phyloP scores from a whole-genome alignment of 2,329 filamentous ascomycete genomes.

The Cryphonectria nitschkei region DNA sequence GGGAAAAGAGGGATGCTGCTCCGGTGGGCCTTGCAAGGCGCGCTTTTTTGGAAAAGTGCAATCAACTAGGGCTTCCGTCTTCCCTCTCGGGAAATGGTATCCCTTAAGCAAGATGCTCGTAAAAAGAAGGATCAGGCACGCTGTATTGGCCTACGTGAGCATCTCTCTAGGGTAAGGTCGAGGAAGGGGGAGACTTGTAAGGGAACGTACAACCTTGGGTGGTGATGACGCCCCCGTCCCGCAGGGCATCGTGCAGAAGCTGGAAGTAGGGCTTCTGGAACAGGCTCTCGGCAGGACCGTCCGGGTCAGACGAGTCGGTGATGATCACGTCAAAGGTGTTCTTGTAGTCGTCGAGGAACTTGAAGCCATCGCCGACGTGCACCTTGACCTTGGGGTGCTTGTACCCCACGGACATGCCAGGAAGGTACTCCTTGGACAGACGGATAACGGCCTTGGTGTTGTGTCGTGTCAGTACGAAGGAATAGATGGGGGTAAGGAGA shows the following conservation, averaged over 20 bases:
- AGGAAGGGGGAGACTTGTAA: conserved; percentile 47
- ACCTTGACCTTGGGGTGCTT: conserved; percentile 91
- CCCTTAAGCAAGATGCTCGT: conserved; percentile 25
- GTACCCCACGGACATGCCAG: conserved; percentile 90
- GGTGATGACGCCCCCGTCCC: conserved; percentile 96
- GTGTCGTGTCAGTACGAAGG: not conserved
- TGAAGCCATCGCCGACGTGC: conserved; percentile 96
- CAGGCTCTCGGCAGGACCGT: conserved; percentile 91
- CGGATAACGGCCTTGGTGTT: conserved; percentile 80
- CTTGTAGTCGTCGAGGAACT: conserved; percentile 96
- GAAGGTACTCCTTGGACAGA: conserved; percentile 97
- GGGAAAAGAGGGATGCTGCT: conserved; percentile 9
- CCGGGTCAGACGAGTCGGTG: conserved; percentile 96
- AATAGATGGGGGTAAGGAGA: conserved; percentile 4
- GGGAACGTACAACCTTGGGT: conserved; percentile 99
- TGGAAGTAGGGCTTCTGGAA: conserved; percentile 99
- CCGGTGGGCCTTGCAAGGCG: conserved; percentile 12
- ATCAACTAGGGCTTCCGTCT: conserved; percentile 1
- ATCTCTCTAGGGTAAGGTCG: conserved; percentile 34
- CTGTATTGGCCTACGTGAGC: conserved; percentile 36
- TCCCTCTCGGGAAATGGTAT: conserved; percentile 2
- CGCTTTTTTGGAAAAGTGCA: conserved; percentile 8
- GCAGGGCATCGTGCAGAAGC: conserved; percentile 85
- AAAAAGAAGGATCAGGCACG: conserved; percentile 37
- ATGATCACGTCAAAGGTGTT: conserved; percentile 99